Conservation (phyloP, 2,329 filamentous ascomycete species). For the Fusarium drepaniforme region DNA sequence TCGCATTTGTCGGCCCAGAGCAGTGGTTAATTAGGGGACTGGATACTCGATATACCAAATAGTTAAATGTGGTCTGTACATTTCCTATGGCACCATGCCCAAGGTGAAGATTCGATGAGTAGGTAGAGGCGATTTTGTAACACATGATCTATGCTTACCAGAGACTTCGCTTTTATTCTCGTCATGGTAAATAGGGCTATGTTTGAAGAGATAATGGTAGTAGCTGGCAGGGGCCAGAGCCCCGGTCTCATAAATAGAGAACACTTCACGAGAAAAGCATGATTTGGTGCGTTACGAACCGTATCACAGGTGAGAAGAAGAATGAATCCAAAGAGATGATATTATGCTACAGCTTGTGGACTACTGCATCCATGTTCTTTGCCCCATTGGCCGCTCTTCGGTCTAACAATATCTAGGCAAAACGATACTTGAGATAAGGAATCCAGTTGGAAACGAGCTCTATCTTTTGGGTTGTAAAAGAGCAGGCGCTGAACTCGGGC, state of each 20-base stretch:
- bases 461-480: conserved; percentile 19
- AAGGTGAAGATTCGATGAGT: neutral
- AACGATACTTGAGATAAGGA: conserved; percentile 33
- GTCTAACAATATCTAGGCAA: conserved; percentile 10
- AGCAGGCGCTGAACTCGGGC: conserved; percentile 25
- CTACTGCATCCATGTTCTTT: neutral
- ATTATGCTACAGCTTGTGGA: neutral
- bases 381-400: neutral
- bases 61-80: neutral
- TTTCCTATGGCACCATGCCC: neutral
- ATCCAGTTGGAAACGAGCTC: conserved; percentile 28
- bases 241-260: neutral
- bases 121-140: neutral
- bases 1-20: neutral
- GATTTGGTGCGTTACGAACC: neutral
- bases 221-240: neutral
- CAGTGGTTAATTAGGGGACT: neutral
- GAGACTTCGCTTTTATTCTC: neutral
- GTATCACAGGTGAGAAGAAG: neutral
- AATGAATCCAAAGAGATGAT: neutral
- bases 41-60: neutral
- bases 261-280: neutral
- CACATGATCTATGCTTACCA: neutral
- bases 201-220: neutral
- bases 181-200: neutral